Percentiles rank a stretch among this genome's conserved stretches.
phyloP scores from a whole-genome alignment of 1,284 basidiomycete species.

The Cutaneotrichosporon sp. region DNA sequence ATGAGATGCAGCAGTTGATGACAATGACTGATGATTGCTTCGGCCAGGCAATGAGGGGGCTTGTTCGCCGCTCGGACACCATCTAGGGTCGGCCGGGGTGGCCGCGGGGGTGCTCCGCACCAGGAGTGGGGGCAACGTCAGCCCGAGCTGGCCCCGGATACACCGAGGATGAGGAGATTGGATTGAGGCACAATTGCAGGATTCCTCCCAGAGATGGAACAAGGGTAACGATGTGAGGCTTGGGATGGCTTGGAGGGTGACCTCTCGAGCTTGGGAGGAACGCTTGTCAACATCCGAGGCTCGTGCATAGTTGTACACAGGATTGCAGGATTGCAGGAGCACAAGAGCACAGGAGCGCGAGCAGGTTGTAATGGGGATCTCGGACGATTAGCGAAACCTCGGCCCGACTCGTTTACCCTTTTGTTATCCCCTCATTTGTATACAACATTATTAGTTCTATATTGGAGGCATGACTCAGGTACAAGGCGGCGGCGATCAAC shows the following conservation, averaged over 20 bases:
- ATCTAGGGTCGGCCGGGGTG: neutral
- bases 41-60: neutral
- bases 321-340: too few species aligned
- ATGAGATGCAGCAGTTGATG: neutral
- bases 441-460: too few species aligned
- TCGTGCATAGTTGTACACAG: too few species aligned
- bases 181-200: too few species aligned
- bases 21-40: neutral
- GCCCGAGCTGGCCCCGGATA: neutral
- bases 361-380: neutral
- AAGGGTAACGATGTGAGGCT: too few species aligned
- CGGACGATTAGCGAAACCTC: neutral
- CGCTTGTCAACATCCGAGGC: neutral
- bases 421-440: too few species aligned
- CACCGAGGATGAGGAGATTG: neutral
- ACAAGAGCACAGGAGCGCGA: too few species aligned
- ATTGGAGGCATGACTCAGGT: too few species aligned
- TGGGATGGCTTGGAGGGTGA: too few species aligned
- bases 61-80: neutral
- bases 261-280: too few species aligned
- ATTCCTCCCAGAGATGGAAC: too few species aligned
- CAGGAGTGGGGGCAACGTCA: neutral
- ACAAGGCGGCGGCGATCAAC: neutral
- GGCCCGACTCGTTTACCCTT: too few species aligned
- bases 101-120: neutral